phyloP scores from a whole-genome alignment of 768 basidiomycete genomes.

The Leccinellum albellum region DNA sequence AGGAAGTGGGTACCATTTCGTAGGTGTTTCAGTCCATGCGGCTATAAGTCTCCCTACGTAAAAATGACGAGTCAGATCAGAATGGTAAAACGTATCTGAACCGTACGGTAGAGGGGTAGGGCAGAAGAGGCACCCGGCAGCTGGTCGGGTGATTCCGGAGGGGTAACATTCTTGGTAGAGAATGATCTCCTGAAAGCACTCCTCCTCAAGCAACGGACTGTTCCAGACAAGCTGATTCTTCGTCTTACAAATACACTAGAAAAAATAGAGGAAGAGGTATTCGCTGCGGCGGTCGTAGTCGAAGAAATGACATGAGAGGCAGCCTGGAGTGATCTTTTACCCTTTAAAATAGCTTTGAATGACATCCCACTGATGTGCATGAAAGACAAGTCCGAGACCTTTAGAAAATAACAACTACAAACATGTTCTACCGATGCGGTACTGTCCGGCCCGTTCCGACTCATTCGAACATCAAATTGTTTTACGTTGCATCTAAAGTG shows the following conservation, averaged over 20 bases:
- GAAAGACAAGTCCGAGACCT: constrained; percentile 14
- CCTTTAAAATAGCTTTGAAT: constrained; percentile 35
- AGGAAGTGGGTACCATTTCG: constrained; percentile 94
- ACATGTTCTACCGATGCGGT: no score
- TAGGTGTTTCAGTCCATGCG: constrained; percentile 85
- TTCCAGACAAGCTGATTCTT: constrained; percentile 30
- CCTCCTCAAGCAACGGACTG: constrained; percentile 27
- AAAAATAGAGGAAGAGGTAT: constrained; percentile 30
- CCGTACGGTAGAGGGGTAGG: constrained; percentile 48
- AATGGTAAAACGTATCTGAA: background rate
- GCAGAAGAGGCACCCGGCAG: constrained; percentile 32
- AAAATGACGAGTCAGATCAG: constrained; percentile 5
- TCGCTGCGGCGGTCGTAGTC: constrained; percentile 28
- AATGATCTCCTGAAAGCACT: constrained; percentile 25
- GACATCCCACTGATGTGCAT: constrained; percentile 23
- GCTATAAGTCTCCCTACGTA: constrained; percentile 56
- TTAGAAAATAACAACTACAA: constrained; percentile 25
- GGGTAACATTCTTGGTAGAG: constrained; percentile 22
- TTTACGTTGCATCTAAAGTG: no score
- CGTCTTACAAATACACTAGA: constrained; percentile 31
- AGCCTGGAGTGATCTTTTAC: constrained; percentile 53
- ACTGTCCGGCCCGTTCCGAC: no score
- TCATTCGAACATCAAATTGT: no score
- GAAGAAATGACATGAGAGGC: constrained; percentile 40
- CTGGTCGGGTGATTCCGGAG: constrained; percentile 45